phyloP scores from a whole-genome alignment of 129 eudicot genomes.

The Pseudognaphalium luteoalbum region DNA sequence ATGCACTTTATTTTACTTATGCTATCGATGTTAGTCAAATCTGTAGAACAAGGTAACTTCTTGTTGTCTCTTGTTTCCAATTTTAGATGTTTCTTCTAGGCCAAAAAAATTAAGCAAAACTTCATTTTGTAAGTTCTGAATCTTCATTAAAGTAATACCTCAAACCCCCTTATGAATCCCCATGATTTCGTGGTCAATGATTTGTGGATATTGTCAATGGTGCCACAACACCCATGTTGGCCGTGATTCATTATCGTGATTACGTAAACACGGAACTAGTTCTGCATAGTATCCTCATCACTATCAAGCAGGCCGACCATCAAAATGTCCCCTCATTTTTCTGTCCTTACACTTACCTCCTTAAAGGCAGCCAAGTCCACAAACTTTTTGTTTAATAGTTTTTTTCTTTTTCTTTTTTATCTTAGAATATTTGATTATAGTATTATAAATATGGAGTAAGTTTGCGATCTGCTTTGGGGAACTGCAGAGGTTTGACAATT shows the following conservation, averaged over 20 bases:
- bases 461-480: neutral
- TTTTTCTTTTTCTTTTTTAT: no score
- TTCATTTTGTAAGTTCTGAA: neutral
- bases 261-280: neutral
- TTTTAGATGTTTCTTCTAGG: neutral
- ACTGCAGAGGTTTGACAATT: neutral
- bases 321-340: neutral
- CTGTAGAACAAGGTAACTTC: neutral
- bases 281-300: neutral
- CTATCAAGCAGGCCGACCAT: neutral
- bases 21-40: neutral
- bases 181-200: neutral
- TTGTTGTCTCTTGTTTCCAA: neutral
- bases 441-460: neutral
- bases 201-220: neutral
- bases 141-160: neutral
- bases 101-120: neutral
- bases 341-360: neutral
- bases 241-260: neutral
- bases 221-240: neutral
- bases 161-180: neutral
- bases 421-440: constrained; percentile 7
- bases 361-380: constrained; percentile 13
- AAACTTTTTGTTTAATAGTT: neutral
- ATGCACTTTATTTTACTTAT: neutral